A percentile compares a stretch with the other conserved stretches of the same genome.
phyloP scores from a whole-genome alignment of 2,329 filamentous ascomycete genomes.

The Epicoccum nigrum region DNA sequence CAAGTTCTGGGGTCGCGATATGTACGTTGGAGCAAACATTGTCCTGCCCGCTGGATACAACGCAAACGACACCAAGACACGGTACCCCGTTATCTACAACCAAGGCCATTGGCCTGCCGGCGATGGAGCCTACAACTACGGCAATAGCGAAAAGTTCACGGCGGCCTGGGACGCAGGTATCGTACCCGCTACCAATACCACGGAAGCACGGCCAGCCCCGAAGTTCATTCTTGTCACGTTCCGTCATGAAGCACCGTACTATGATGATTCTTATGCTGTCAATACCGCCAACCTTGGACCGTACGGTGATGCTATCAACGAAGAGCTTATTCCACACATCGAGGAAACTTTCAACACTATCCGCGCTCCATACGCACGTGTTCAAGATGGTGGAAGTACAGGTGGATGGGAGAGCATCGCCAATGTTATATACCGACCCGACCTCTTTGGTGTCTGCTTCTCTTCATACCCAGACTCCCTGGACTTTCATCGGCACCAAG shows the following conservation, averaged over 20 bases:
- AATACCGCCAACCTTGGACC: slow-evolving; percentile 50
- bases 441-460: slow-evolving; percentile 48
- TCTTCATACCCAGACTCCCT: slow-evolving; percentile 48
- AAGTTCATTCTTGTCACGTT: slow-evolving; percentile 48
- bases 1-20: slow-evolving; percentile 45
- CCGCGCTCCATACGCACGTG: slow-evolving; percentile 43
- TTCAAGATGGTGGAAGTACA: slow-evolving; percentile 48
- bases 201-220: slow-evolving; percentile 34
- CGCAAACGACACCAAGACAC: slow-evolving; percentile 33
- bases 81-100: slow-evolving; percentile 47
- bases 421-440: slow-evolving; percentile 46
- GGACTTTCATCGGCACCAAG: slow-evolving; percentile 47
- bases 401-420: slow-evolving; percentile 49
- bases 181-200: slow-evolving; percentile 36
- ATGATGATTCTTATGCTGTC: slow-evolving; percentile 50
- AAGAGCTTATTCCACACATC: slow-evolving; percentile 47
- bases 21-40: slow-evolving; percentile 48
- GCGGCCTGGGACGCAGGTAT: slow-evolving; percentile 41
- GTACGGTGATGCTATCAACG: slow-evolving; percentile 50
- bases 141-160: slow-evolving; percentile 24
- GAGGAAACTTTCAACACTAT: slow-evolving; percentile 47
- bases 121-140: slow-evolving; percentile 32
- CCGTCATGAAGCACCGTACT: slow-evolving; percentile 48
- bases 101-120: slow-evolving; percentile 44
- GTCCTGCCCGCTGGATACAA: slow-evolving; percentile 45